A percentile compares a stretch with the other conserved stretches of the same genome.
These are phyloP conservation scores for Dichotomopilus funicola DNA, from an alignment of 2,329 filamentous ascomycete genomes.

Conservation along the genomic window DNA sequence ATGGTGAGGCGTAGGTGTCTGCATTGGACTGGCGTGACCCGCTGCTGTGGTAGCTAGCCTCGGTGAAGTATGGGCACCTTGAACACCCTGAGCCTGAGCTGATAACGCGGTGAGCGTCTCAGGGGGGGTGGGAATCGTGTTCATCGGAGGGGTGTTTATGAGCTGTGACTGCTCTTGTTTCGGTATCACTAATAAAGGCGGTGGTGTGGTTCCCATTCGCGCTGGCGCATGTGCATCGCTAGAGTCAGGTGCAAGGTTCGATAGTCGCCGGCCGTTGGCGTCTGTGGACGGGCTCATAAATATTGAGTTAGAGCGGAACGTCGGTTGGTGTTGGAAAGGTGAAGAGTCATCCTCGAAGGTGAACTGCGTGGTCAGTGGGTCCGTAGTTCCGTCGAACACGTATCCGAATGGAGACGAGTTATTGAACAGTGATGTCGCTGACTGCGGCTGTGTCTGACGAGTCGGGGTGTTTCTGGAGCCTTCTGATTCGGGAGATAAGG, in stretches of 20 bases:
- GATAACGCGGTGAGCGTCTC: conserved; percentile 35
- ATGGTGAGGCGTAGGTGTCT: conserved; percentile 31
- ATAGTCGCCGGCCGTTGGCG: conserved; percentile 50
- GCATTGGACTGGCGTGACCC: conserved; percentile 29
- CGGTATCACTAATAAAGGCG: conserved; percentile 6
- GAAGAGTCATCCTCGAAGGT: conserved; percentile 23
- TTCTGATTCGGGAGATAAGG: conserved; percentile 42
- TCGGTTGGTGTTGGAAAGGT: conserved; percentile 40
- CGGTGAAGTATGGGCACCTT: conserved; percentile 34
- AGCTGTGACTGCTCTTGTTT: conserved; percentile 15
- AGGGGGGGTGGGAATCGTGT: conserved; percentile 37
- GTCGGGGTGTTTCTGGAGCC: conserved; percentile 18
- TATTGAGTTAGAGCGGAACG: conserved; percentile 61
- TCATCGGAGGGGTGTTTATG: conserved; percentile 2
- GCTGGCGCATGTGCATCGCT: conserved; percentile 29
- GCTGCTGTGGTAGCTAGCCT: conserved; percentile 22
- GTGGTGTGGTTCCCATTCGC: conserved; percentile 16
- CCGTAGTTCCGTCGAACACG: conserved; percentile 50
- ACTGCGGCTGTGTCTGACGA: conserved; percentile 14
- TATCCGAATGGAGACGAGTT: conserved; percentile 40
- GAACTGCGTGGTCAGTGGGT: conserved; percentile 34
- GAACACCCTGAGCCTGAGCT: conserved; percentile 15
- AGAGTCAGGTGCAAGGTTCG: conserved; percentile 57
- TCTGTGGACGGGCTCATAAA: conserved; percentile 54
- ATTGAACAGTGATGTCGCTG: conserved; percentile 18